Evolutionary conservation across 2,329 filamentous ascomycete genomes (phyloP), one percentile per base, ranked within the genome.

Genomic region (Fusarium circinatum): DNA sequence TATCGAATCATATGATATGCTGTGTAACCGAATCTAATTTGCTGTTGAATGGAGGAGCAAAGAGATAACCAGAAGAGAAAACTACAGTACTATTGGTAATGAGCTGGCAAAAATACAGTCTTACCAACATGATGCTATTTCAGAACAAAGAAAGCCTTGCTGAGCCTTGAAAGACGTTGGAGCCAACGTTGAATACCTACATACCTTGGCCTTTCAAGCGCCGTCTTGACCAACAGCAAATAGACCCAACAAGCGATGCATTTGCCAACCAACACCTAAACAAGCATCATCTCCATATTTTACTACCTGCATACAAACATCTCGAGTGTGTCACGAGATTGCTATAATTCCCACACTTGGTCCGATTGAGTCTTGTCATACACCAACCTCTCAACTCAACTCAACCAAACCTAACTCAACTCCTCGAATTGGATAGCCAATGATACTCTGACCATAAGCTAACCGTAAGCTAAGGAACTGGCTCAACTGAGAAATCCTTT

Each of bases 81-180:
- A 49, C 28, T 49, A 30, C 34, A 18, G 34, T 36, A n/a, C 20
- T 4, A 24, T 28, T n/a, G 34, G 34, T 10, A 14, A 18, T 54
- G 34, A 55, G 34, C 20, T 55, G 51, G 51, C 34, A 41, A 18
- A 34, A 34, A 34, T 34, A 34, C 24, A 39, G 30, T 39, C 34
- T 55, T n/a, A 69, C 45, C 38, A 69, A 57, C 57, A 45, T 36
- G 22, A 17, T 38, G 6, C 26, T 20, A 32, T 14, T 18, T 9
- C 7, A 18, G 22, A 36, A 58, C 28, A 44, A 70, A 58, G 51
- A 48, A 68, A 70, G 51, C 49, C 45, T 70, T 42, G 34, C 65
- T 59, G 36, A 47, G 65, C 65, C 47, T 44, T 52, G 13, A 17
- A 44, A 44, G 14, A 18, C 47, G 30, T n/a, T 11, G 18, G n/a